phyloP scores from a whole-genome alignment of 352 stramenopile genomes.

The Pythium sp. region DNA sequence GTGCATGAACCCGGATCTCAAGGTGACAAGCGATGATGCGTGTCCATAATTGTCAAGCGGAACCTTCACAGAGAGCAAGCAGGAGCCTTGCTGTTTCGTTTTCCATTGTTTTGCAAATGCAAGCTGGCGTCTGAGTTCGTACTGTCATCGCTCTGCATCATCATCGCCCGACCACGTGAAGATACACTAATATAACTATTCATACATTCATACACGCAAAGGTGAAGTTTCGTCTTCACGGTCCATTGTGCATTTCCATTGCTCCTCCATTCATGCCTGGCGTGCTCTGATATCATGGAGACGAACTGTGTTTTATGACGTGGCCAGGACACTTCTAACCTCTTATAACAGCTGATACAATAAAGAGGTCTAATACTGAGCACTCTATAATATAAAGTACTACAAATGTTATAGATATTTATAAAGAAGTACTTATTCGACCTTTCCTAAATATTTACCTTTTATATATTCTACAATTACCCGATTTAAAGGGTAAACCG shows the following conservation, averaged over 20 bases:
- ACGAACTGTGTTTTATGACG: neutral
- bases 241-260: neutral
- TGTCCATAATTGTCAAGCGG: neutral
- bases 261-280: neutral
- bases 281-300: neutral
- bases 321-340: neutral
- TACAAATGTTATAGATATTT: no score
- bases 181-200: neutral
- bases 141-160: slow-evolving; percentile 1
- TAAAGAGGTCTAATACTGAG: no score
- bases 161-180: neutral
- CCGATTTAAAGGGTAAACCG: no score
- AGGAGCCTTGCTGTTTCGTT: neutral
- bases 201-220: neutral
- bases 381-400: no score
- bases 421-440: no score
- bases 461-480: no score
- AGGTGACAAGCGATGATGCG: slow-evolving; percentile 9
- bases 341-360: neutral
- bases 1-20: slow-evolving; percentile 14
- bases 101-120: neutral
- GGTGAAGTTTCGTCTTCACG: neutral
- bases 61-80: neutral
- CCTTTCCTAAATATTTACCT: no score
- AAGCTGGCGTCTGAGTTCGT: neutral